These are phyloP conservation scores for Fusarium clavum DNA, from an alignment of 2,329 filamentous ascomycete genomes.

Conservation along the genomic window DNA sequence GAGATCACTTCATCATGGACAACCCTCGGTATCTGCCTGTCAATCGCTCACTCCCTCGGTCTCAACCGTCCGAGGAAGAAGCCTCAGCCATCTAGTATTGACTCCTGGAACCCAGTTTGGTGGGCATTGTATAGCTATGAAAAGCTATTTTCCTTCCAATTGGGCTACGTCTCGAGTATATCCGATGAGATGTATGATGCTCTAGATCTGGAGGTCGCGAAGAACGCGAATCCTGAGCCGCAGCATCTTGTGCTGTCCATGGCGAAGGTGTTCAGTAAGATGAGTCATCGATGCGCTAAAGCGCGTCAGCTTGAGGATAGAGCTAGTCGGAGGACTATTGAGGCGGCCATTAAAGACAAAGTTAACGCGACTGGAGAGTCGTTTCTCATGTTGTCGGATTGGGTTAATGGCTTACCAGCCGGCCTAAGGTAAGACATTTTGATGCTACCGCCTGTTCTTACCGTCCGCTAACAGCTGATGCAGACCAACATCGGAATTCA, in stretches of 20 bases:
- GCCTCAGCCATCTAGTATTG: rapidly evolving
- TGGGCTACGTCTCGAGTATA: background rate
- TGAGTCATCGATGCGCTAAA: conserved; percentile 4
- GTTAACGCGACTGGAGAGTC: conserved; percentile 1
- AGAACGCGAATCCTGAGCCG: rapidly evolving
- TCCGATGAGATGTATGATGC: background rate
- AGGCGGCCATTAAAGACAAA: conserved; percentile 4
- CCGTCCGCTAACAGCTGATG: rapidly evolving
- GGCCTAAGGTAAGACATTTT: background rate
- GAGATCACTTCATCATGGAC: conserved; percentile 15
- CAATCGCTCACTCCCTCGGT: background rate
- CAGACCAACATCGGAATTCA: background rate
- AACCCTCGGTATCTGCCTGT: background rate
- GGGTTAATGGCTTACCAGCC: background rate
- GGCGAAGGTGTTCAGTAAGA: background rate
- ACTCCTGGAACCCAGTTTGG: background rate
- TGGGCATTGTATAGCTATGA: conserved; percentile 16
- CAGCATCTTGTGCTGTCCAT: background rate
- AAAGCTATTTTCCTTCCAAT: background rate
- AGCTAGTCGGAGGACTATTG: background rate
- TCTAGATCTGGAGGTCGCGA: rapidly evolving
- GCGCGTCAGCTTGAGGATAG: conserved; percentile 8
- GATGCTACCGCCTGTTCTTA: too few species aligned
- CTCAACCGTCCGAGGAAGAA: background rate
- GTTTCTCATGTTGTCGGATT: background rate